Evolutionary conservation across 2,329 filamentous ascomycete genomes (phyloP).

Genomic region (Fusarium fracticaudum): DNA sequence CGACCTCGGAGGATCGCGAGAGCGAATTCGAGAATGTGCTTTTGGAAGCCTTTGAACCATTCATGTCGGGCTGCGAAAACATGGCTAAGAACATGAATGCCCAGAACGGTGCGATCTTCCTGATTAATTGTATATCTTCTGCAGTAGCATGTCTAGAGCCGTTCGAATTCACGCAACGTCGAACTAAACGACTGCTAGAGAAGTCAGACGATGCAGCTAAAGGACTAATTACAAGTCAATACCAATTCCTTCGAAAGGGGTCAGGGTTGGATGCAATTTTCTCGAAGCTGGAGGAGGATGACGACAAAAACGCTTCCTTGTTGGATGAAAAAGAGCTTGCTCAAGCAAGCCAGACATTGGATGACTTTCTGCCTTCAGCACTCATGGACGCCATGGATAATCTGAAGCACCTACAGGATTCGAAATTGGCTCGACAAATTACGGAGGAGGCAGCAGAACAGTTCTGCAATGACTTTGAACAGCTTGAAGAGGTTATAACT

Average conservation of each 20-base stretch:
- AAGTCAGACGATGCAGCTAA: constrained; percentile 64
- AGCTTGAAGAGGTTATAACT: constrained; percentile 61
- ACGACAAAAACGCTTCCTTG: constrained; percentile 48
- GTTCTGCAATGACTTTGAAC: constrained; percentile 87
- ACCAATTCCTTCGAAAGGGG: constrained; percentile 75
- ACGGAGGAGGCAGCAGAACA: constrained; percentile 83
- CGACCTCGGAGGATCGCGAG: constrained; percentile 66
- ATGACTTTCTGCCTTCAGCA: constrained; percentile 91
- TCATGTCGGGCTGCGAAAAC: constrained; percentile 77
- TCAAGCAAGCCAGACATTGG: constrained; percentile 77
- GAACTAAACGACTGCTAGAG: constrained; percentile 64
- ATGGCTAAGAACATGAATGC: constrained; percentile 69
- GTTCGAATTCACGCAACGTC: constrained; percentile 71
- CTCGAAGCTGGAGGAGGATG: constrained; percentile 58
- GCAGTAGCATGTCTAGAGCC: constrained; percentile 64
- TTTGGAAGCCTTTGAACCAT: constrained; percentile 84
- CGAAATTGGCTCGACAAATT: constrained; percentile 75
- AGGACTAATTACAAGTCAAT: constrained; percentile 74
- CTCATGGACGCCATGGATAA: constrained; percentile 91
- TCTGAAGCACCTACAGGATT: constrained; percentile 77
- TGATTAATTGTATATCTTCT: constrained; percentile 75
- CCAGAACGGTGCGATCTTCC: constrained; percentile 73
- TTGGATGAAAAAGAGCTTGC: constrained; percentile 65
- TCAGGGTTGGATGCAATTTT: constrained; percentile 78
- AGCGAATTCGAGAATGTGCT: constrained; percentile 80